Conservation (phyloP, 2,329 filamentous ascomycete species). For the Neopestalotiopsis sp. region DNA sequence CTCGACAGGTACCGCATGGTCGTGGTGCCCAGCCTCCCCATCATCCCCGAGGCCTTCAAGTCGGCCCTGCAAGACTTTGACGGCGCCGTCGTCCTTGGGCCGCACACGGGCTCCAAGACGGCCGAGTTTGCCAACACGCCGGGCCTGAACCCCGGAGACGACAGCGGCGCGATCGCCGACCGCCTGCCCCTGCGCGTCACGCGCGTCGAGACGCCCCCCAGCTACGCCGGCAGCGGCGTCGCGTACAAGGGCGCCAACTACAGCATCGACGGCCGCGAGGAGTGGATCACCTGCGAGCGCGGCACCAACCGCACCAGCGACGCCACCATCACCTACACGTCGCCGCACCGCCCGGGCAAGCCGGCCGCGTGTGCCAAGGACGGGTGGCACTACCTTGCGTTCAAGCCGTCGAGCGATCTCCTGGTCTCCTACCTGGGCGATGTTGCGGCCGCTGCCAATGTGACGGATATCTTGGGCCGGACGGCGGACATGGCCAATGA, state of each 20-base stretch:
- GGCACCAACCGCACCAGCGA: constrained; percentile 24
- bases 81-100: constrained; percentile 28
- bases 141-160: constrained; percentile 26
- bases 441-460: constrained; percentile 23
- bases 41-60: constrained; percentile 25
- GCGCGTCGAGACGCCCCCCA: constrained; percentile 30
- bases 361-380: constrained; percentile 25
- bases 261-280: constrained; percentile 27
- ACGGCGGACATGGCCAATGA: constrained; percentile 24
- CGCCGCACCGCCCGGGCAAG: constrained; percentile 26
- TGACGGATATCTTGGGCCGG: constrained; percentile 25
- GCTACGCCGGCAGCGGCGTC: constrained; percentile 27
- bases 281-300: constrained; percentile 27
- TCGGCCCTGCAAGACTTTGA: constrained; percentile 21
- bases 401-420: constrained; percentile 30
- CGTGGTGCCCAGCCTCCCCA: constrained; percentile 29
- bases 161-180: constrained; percentile 23
- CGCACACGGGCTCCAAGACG: constrained; percentile 27
- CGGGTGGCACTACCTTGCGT: constrained; percentile 28
- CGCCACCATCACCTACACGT: constrained; percentile 26
- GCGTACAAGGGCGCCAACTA: constrained; percentile 25
- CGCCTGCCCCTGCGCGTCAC: constrained; percentile 29
- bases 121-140: constrained; percentile 25
- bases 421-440: constrained; percentile 28
- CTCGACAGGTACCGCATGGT: constrained; percentile 29